These are phyloP conservation scores for Tetrahymena malaccensis DNA, from an alignment of 73 alveolate genomes.

Conservation along the genomic window DNA sequence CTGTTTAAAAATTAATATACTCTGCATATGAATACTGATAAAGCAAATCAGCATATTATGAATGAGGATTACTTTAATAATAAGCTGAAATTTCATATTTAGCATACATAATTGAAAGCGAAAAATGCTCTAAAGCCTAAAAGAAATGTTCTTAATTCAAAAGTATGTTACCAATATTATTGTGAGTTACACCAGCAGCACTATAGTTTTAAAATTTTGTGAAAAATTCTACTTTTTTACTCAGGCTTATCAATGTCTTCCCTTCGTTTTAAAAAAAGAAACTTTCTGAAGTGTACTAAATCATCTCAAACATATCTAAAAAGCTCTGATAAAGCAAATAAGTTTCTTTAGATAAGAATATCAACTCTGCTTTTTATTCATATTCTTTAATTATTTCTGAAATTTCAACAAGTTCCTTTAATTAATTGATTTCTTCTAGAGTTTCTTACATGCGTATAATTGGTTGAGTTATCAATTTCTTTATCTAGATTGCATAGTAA, in stretches of 20 bases:
- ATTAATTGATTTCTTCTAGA: neutral
- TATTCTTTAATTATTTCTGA: neutral
- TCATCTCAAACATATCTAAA: neutral
- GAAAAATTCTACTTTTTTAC: neutral
- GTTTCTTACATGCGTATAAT: neutral
- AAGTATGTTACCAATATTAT: neutral
- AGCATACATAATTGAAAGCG: neutral
- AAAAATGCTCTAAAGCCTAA: neutral
- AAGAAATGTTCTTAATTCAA: neutral
- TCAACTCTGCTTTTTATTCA: neutral
- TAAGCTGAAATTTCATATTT: neutral
- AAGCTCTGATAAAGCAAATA: neutral
- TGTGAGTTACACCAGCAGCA: neutral
- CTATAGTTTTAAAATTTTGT: neutral
- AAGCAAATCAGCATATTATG: neutral
- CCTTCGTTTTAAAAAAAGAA: neutral
- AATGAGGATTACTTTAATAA: neutral
- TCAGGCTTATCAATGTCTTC: neutral
- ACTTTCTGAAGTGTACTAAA: neutral
- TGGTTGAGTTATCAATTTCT: neutral
- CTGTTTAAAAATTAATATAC: neutral
- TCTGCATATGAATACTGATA: neutral
- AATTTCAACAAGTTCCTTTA: neutral
- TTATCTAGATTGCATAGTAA: neutral
- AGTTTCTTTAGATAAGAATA: neutral